Evolutionary conservation across 768 basidiomycete genomes (phyloP).

Genomic region (Naematelia encephala): DNA sequence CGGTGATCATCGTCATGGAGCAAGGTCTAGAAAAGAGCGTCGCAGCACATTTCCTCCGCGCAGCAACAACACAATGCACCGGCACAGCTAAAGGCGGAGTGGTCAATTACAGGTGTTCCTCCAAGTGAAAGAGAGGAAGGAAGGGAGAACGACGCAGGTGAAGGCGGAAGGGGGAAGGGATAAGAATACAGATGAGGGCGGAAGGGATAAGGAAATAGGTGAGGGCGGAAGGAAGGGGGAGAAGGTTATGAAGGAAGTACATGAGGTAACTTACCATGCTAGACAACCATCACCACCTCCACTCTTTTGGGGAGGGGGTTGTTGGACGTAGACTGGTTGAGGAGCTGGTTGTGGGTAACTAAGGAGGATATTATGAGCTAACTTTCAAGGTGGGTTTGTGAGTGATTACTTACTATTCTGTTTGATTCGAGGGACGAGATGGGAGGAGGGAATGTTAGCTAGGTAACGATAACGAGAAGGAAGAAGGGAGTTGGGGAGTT

Average conservation of each 20-base stretch:
- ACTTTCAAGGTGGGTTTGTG: not conserved
- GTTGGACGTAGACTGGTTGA: constrained; percentile 69
- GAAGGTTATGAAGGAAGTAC: not conserved
- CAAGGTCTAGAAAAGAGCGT: constrained; percentile 29
- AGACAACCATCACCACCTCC: constrained; percentile 64
- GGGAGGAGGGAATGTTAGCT: not conserved
- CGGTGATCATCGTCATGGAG: not conserved
- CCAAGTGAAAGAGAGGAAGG: not conserved
- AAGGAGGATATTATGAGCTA: not conserved
- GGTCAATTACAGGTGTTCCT: no score
- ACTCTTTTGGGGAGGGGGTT: constrained; percentile 56
- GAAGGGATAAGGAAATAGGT: no score
- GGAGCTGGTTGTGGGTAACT: constrained; percentile 65
- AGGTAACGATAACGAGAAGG: not conserved
- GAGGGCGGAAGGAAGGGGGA: not conserved
- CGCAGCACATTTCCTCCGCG: constrained; percentile 44
- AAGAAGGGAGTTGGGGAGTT: not conserved
- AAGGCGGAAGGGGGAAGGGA: not conserved
- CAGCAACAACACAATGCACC: constrained; percentile 33
- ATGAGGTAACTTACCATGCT: constrained; percentile 53
- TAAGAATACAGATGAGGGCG: no score
- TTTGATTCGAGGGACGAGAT: constrained; percentile 3
- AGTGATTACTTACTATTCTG: constrained; percentile 35
- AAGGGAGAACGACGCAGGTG: not conserved
- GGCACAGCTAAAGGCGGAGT: no score